Percentiles rank a stretch among this genome's conserved stretches.
Conservation (phyloP, 1,284 basidiomycete species). For the Kwoniella shivajii region DNA sequence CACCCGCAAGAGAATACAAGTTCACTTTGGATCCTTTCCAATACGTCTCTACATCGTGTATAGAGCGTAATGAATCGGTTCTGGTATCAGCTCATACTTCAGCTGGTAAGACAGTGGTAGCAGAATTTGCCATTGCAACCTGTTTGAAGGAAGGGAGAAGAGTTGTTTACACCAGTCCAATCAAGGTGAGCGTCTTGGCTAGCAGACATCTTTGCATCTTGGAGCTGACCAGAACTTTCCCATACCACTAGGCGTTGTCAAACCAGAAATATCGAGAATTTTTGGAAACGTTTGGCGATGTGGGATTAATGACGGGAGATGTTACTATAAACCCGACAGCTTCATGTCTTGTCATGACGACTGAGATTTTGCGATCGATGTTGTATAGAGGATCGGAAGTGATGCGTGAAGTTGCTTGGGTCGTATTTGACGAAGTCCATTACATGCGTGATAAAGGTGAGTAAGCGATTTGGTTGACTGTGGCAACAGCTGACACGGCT, state of each 20-base stretch:
- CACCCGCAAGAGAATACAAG: slow-evolving; percentile 90
- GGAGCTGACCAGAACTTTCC: too few relatives aligned
- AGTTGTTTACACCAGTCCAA: slow-evolving; percentile 98
- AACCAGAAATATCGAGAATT: slow-evolving; percentile 99
- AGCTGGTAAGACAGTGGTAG: slow-evolving; percentile 97
- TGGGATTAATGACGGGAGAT: slow-evolving; percentile 99
- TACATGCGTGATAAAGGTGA: slow-evolving; percentile 94
- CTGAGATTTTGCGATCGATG: slow-evolving; percentile 99
- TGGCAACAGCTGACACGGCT: too few relatives aligned
- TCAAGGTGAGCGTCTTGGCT: slow-evolving; percentile 81
- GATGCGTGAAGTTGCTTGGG: slow-evolving; percentile 99
- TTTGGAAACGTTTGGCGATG: slow-evolving; percentile 93
- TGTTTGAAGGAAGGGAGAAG: slow-evolving; percentile 83
- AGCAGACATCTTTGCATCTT: too few relatives aligned
- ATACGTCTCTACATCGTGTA: slow-evolving; percentile 88
- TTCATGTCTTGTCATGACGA: slow-evolving; percentile 98
- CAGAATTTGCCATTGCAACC: slow-evolving; percentile 98
- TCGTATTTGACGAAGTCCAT: slow-evolving; percentile 99
- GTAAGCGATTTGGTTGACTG: slow-evolving; percentile 17
- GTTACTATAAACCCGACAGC: slow-evolving; percentile 99
- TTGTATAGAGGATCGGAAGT: slow-evolving; percentile 97
- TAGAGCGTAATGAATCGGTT: slow-evolving; percentile 96
- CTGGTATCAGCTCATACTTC: slow-evolving; percentile 98
- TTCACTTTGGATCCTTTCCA: slow-evolving; percentile 99
- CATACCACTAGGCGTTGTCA: slow-evolving; percentile 82